Conservation (phyloP, 225 moss, liverwort and hornwort genomes). For the Anthoceros angustus region DNA sequence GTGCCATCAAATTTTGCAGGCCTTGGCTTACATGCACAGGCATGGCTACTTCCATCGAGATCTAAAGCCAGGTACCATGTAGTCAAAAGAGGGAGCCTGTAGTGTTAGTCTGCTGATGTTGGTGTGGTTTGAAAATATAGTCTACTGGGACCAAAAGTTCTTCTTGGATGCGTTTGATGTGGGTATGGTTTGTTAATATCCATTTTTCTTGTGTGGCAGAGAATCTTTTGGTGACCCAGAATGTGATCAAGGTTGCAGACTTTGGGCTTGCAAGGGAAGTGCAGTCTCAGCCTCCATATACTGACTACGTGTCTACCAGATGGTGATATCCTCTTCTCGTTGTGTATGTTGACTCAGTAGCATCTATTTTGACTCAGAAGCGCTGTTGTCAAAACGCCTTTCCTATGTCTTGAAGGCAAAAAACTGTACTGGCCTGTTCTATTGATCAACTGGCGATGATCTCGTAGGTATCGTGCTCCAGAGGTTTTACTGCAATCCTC, state of each 20-base stretch:
- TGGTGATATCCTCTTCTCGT: constrained; percentile 16
- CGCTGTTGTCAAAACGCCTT: not conserved
- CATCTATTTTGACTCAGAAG: not conserved
- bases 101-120: not conserved
- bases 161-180: not conserved
- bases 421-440: not conserved
- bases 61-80: constrained; percentile 75
- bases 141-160: not conserved
- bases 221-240: constrained; percentile 57
- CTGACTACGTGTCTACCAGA: constrained; percentile 57
- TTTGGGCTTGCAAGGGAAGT: constrained; percentile 65
- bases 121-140: not conserved
- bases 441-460: not conserved
- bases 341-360: constrained; percentile 8
- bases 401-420: not conserved
- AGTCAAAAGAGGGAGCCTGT: not conserved
- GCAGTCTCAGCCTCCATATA: constrained; percentile 41
- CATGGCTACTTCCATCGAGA: constrained; percentile 83
- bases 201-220: constrained; percentile 17
- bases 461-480: constrained; percentile 56
- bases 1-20: constrained; percentile 69
- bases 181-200: not conserved
- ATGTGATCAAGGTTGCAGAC: constrained; percentile 62
- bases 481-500: constrained; percentile 62
- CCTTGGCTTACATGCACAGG: constrained; percentile 76